Conservation (phyloP, 768 basidiomycete genomes). For the Mycena metata region DNA sequence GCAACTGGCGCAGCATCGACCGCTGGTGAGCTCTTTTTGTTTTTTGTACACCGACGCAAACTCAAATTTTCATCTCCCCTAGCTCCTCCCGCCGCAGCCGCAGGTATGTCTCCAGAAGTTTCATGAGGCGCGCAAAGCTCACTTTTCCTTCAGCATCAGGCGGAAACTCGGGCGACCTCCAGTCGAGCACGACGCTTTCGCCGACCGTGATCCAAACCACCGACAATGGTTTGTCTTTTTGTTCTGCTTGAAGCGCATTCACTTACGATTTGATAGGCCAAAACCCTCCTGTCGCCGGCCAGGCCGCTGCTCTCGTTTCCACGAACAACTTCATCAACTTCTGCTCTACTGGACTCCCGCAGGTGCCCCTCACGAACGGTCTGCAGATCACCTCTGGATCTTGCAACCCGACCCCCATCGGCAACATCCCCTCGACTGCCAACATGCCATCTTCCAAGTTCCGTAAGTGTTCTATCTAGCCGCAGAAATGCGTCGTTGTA, state of each 20-base stretch:
- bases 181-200: slow-evolving; percentile 50
- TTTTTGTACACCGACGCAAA: too few species aligned
- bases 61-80: too few species aligned
- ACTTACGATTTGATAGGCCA: background rate
- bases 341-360: slow-evolving; percentile 56
- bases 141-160: too few species aligned
- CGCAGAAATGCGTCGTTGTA: background rate
- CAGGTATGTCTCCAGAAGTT: too few species aligned
- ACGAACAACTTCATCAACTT: slow-evolving; percentile 75
- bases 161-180: slow-evolving; percentile 47
- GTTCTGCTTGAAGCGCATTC: background rate
- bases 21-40: slow-evolving; percentile 1
- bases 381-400: slow-evolving; percentile 65
- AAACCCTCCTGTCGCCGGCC: slow-evolving; percentile 50
- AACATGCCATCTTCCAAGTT: slow-evolving; percentile 67
- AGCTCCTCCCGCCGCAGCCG: slow-evolving; percentile 21
- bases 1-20: slow-evolving; percentile 32
- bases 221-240: background rate
- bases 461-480: slow-evolving; percentile 32
- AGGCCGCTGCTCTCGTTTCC: slow-evolving; percentile 66
- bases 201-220: slow-evolving; percentile 25
- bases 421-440: slow-evolving; percentile 61
- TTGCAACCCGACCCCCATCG: slow-evolving; percentile 72
- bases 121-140: too few species aligned
- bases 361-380: slow-evolving; percentile 68